Base-by-base conservation (phyloP, 192 early-diverging fungal species). In the Obelidium mucronatum region DNA sequence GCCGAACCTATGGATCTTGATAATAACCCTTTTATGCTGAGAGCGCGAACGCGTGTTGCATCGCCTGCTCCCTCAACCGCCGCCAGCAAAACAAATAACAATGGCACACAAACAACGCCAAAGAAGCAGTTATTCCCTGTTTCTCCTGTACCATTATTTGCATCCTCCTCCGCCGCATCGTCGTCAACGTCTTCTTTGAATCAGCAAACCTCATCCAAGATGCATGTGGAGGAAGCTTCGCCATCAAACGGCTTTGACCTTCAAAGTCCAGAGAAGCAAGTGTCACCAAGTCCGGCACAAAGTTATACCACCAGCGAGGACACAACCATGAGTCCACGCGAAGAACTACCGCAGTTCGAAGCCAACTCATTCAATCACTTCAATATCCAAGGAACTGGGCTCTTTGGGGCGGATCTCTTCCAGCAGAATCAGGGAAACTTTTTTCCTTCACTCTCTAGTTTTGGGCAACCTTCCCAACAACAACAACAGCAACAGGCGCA, bases 321-420 rank as follows among this genome's bases (percentile, higher is more conserved):
- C 30, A 54, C n/a, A 8, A 24, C 28, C 0, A 58, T 72, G 70
- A 59, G 37, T 72, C 51, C 70, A n/a, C 26, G 37, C n/a, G 70
- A 72, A 2, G 33, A 28, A 30, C 24, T 72, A 36, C 70, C 70
- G 3, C 55, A 55, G 36, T 72, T 72, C 37, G 70, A 72, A 72
- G 70, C 70, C 1, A 72, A 55, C 24, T 24, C 24, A 22, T 72
- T 72, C 39, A 72, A 37, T 30, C 70, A 72, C 35, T 72, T 72
- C 35, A 72, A n/a, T 22, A 55, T 72, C 26, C 70, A 37, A 44
- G 26, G 34, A 52, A 15, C 63, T 15, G 63, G 63, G 11, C 24
- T 40, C 4, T 39, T 40, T 37, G 63, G 28, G 34, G 28, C 58
- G 0, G 24, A 60, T 31, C 6, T 19, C 24, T 13, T 13, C 8